Base-by-base conservation (phyloP, 1,284 basidiomycete species). In the Papiliotrema fonsecae region DNA sequence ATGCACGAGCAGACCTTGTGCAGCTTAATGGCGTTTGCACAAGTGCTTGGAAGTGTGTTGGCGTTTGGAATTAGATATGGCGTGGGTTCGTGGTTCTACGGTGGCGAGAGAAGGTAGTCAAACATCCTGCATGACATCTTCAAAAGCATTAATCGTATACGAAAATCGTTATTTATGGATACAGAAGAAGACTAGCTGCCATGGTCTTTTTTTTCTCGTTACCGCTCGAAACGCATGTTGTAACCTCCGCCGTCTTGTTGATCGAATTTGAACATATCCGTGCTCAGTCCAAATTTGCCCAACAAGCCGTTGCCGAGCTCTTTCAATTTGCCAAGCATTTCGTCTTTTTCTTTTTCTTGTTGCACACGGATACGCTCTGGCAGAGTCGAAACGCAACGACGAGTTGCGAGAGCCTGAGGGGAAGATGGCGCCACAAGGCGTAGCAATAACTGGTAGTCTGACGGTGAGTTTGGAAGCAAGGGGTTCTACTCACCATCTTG, bases 291-390 rank as follows among this genome's bases (percentile, higher is more conserved):
- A 65, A 93, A 92, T 77, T 64, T 72, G 84, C 92, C 91, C n/a
- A 98, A 77, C 36, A 98, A 77, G 46, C 79, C 87, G 65, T 98
- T 91, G 0, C 94, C 94, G 5, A 98, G 70, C 1, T 86, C 88
- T 70, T 98, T 97, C 47, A 98, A 73, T 72, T 98, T 97, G 51
- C 77, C 81, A 60, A 97, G 57, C 88, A 97, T 94, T 70, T 97
- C 94, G 9, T 81, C 81, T 50, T 89, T 94, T 72, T 98, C 94
- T 57, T 77, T 79, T 68, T 92, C 86, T 70, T 90, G 88, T 22
- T 87, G 85, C 9, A 76, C 78, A 57, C 59, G 48, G 21, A 86
- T 72, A 5, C 84, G 81, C 30, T 82, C 82, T 41, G 85, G 83
- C 4, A 96, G 67, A 1, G 68, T 64, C 1, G 66, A 67, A 13